These are phyloP conservation scores for Pilobolus umbonatus DNA, from an alignment of 192 early-diverging fungal species.

Conservation along the genomic window DNA sequence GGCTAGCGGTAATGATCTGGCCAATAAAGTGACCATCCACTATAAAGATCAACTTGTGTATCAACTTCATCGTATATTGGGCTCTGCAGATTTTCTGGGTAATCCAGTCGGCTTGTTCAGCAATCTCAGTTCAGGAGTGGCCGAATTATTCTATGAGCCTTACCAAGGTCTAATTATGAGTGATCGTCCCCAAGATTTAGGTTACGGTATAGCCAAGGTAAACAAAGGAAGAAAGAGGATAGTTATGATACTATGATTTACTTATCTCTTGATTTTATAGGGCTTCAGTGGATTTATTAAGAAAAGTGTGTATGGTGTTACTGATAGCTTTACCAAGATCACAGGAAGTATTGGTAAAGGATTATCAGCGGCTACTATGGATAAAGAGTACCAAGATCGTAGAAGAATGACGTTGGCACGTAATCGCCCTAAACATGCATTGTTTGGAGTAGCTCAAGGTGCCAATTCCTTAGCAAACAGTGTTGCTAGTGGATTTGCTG, in stretches of 20 bases:
- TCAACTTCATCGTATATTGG: slow-evolving; percentile 83
- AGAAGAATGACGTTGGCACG: slow-evolving; percentile 72
- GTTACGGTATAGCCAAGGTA: slow-evolving; percentile 84
- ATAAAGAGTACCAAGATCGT: slow-evolving; percentile 82
- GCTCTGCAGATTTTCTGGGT: slow-evolving; percentile 94
- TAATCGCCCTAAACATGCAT: slow-evolving; percentile 87
- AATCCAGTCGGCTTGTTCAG: slow-evolving; percentile 98
- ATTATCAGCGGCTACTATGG: slow-evolving; percentile 90
- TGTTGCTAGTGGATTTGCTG: slow-evolving; percentile 81
- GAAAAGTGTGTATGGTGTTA: slow-evolving; percentile 95
- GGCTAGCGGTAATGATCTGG: slow-evolving; percentile 67
- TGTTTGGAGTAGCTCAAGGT: slow-evolving; percentile 84
- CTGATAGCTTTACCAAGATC: slow-evolving; percentile 92
- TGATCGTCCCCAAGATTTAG: slow-evolving; percentile 90
- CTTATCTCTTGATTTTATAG: slow-evolving; percentile 24
- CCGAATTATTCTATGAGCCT: slow-evolving; percentile 97
- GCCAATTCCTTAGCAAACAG: slow-evolving; percentile 79
- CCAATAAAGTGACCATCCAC: slow-evolving; percentile 76
- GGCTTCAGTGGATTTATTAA: slow-evolving; percentile 73
- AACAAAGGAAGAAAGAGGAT: slow-evolving; percentile 34
- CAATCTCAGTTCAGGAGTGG: slow-evolving; percentile 90
- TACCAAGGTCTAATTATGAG: slow-evolving; percentile 95
- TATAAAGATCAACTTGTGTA: slow-evolving; percentile 89
- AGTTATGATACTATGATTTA: background rate
- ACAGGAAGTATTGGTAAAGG: slow-evolving; percentile 97